Base-by-base conservation (phyloP, 2,329 filamentous ascomycete genomes). In the Sclerotinia subarctica region DNA sequence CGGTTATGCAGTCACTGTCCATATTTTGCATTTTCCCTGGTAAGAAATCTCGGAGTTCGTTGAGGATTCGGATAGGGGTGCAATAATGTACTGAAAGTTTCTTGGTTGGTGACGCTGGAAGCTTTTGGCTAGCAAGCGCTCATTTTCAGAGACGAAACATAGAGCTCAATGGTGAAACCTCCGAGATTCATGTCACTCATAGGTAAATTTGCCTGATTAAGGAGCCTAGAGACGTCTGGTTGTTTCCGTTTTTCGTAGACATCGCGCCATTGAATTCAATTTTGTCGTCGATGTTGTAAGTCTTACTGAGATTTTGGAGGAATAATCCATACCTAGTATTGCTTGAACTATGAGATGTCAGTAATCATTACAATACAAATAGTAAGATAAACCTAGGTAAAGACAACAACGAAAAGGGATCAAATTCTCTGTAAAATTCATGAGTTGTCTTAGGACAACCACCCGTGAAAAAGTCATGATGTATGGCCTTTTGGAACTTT, bases 221-320 rank as follows among this genome's bases (percentile, higher is more conserved):
- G 58, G 15, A 35, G 8, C 42, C 32, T 60, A 26, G 58, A 60
- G 58, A 60, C 24, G n/a, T 60, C 46, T 47, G 42, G 42, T 32
- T 60, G 58, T 21, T 46, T 29, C n/a, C 24, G 49, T n/a, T 60
- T 46, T 21, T 47, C 46, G 26, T 42, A 44, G 38, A 64, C n/a
- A 24, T 64, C 6, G 15, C 47, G 35, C 62, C 62, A 44, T 32
- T 44, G 6, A 3, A 21, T 60, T 47, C 35, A 11, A 21, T 13
- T 29, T 3, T 60, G 29, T 32, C 58, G 11, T 5, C 29, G 44
- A 60, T 3, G 21, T 60, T 60, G 58, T 29, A 29, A 29, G 7
- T 32, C 32, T 32, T 1, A 19, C 13, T 15, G 19, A 2, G 21
- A 11, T 56, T 11, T 5, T 49, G 3, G 29, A 49, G 15, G 44